These are phyloP conservation scores for Centrapalus pauciflorus DNA, from an alignment of 129 eudicot species.

Conservation along the genomic window DNA sequence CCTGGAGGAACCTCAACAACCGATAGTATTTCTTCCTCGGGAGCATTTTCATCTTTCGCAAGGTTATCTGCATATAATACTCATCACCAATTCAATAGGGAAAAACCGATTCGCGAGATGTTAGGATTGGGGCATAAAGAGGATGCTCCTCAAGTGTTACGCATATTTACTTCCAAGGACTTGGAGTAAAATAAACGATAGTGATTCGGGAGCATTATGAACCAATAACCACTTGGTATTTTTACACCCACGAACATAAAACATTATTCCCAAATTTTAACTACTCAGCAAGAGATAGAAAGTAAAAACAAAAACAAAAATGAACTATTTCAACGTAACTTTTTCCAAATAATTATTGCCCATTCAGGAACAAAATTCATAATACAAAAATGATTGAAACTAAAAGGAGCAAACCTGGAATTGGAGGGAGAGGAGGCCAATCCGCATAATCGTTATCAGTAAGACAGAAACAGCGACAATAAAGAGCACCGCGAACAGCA, in stretches of 20 bases:
- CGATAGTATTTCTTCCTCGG: conserved; percentile 67
- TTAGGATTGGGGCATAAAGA: too few species aligned
- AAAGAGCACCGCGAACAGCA: conserved; percentile 81
- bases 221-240: too few species aligned
- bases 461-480: conserved; percentile 85
- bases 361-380: background rate
- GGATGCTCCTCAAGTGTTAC: too few species aligned
- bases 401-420: conserved; percentile 52
- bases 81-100: too few species aligned
- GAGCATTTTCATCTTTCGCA: conserved; percentile 33
- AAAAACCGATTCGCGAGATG: too few species aligned
- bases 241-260: too few species aligned
- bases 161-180: background rate
- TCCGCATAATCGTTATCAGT: conserved; percentile 57
- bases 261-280: too few species aligned
- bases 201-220: too few species aligned
- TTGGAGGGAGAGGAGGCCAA: conserved; percentile 85
- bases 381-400: background rate
- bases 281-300: too few species aligned
- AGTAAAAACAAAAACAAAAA: too few species aligned
- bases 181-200: too few species aligned
- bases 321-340: background rate
- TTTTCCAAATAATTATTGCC: background rate
- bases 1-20: conserved; percentile 91
- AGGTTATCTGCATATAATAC: conserved; percentile 43